Evolutionary conservation across 176 grass and related monocot genomes (phyloP).

Genomic region (Cymbopogon citratus): DNA sequence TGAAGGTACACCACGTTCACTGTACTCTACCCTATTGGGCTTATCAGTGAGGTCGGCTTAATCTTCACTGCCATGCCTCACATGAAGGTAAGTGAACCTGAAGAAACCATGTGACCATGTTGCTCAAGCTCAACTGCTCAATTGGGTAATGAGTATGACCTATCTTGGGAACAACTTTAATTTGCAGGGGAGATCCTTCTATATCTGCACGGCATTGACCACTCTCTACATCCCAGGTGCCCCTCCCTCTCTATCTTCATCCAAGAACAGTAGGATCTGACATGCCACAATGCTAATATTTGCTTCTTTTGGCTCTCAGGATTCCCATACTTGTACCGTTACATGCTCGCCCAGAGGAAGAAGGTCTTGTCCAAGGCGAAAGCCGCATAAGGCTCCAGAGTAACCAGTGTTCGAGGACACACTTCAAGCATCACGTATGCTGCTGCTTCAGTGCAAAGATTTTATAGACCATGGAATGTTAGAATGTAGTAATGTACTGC

Average conservation of each 20-base stretch:
- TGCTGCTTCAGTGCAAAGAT: too few species aligned
- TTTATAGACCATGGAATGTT: too few species aligned
- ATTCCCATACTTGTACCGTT: too few species aligned
- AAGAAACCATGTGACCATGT: not conserved
- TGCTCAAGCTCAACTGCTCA: not conserved
- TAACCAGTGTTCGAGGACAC: too few species aligned
- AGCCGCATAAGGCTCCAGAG: too few species aligned
- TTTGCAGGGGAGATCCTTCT: constrained; percentile 7
- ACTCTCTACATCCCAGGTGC: constrained; percentile 45
- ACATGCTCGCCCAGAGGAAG: too few species aligned
- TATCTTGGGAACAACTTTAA: not conserved
- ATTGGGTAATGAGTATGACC: not conserved
- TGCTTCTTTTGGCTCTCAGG: not conserved
- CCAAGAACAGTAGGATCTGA: too few species aligned
- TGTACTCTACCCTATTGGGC: not conserved
- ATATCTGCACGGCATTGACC: not conserved
- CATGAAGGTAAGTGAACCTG: constrained; percentile 22
- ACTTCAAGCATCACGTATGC: too few species aligned
- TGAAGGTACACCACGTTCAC: constrained; percentile 8
- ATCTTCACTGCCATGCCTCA: not conserved
- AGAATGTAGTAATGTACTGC: too few species aligned
- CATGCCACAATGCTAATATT: too few species aligned
- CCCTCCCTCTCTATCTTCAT: too few species aligned
- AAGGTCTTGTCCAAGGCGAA: too few species aligned
- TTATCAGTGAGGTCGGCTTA: constrained; percentile 15